Conservation (phyloP, 768 basidiomycete species). For the Phaeotremella fagi region DNA sequence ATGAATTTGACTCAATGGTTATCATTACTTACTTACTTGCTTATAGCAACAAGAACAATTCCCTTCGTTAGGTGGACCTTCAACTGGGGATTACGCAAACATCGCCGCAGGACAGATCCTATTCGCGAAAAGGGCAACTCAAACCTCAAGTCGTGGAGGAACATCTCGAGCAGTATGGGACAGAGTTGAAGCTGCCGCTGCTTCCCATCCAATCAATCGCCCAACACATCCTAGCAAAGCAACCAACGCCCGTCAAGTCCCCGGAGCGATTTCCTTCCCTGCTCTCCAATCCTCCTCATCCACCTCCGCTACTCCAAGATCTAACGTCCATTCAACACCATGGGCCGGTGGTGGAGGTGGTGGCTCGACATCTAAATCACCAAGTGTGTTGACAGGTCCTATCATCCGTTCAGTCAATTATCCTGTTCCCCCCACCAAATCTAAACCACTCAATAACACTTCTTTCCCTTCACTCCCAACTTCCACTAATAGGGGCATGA, state of each 20-base stretch:
- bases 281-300: conserved; percentile 16
- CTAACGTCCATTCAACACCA: conserved; percentile 27
- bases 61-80: conserved; percentile 58
- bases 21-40: no score
- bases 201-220: conserved; percentile 28
- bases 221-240: conserved; percentile 14
- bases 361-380: conserved; percentile 19
- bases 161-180: conserved; percentile 70
- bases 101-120: conserved; percentile 77
- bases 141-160: conserved; percentile 55
- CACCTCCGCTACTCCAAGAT: neutral
- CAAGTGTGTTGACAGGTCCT: conserved; percentile 29
- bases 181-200: conserved; percentile 77
- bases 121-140: conserved; percentile 72
- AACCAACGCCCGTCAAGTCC: conserved; percentile 32
- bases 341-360: conserved; percentile 30
- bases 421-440: conserved; percentile 17
- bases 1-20: no score
- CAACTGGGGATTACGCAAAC: conserved; percentile 61
- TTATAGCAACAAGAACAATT: conserved; percentile 80
- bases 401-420: conserved; percentile 41
- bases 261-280: conserved; percentile 42
- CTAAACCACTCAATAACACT: conserved; percentile 23
- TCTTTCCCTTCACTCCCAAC: conserved; percentile 43
- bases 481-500: neutral